Evolutionary conservation across 306 rosid genomes (phyloP), one percentile per base, ranked within the genome.

Genomic region (Ziziphus jujuba): DNA sequence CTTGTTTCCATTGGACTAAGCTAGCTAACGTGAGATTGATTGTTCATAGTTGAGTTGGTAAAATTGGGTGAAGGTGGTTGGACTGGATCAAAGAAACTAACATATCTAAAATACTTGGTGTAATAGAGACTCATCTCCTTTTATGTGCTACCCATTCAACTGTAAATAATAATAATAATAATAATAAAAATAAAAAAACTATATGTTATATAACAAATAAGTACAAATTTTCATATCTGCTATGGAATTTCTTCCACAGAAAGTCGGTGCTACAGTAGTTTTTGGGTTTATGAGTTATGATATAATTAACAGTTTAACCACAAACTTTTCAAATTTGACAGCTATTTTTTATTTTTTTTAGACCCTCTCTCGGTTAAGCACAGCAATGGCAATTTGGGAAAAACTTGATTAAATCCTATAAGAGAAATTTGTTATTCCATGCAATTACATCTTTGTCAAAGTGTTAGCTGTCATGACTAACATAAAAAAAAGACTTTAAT

Each of bases 41-140:
- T 2, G 33, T 28, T 28, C n/a, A n/a, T n/a, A 28, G 4, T 68
- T 56, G 1, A 87, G 97, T 91, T 83, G 98, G 83, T 91, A 79
- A 86, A 79, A 80, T 89, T 80, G 92, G 96, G 87, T 91, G 96
- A 84, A 83, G 84, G 97, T 91, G 76, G 97, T 88, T 88, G 96
- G 85, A 77, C 77, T 33, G 82, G 84, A 86, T 65, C 79, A 77
- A 65, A 66, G 80, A 84, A 66, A 59, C 64, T 63, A 34, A 58
- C 52, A 12, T 62, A 82, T 48, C 74, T n/a, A 25, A 73, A 76
- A 73, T 1, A 28, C 64, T 51, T 69, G 43, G 74, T 69, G 70
- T 78, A 72, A 77, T 63, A 44, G n/a, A 61, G 77, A 77, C 71
- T 82, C 49, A 6, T 22, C 23, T n/a, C 11, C 24, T 52, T 13